Evolutionary conservation across 768 basidiomycete species (phyloP), one percentile per base, ranked within the genome.

Genomic region (Leccinum obscurum): DNA sequence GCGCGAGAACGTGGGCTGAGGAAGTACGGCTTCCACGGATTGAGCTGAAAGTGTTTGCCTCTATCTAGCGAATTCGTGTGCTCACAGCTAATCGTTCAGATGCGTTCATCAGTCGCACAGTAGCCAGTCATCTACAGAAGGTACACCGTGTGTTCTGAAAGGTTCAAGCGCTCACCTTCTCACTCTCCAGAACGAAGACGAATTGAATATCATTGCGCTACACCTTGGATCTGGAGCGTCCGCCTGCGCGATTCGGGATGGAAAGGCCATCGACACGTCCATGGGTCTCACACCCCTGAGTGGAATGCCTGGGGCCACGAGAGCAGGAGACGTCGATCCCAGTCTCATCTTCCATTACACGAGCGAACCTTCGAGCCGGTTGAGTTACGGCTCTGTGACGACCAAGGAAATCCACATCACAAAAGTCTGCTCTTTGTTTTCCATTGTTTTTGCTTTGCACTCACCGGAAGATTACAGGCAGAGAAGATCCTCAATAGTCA

Each of bases 141-240:
- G 82, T 83, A 32, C 58, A 35, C 4, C 1, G 11, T 49, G 37
- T 24, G 46, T 26, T 15, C 11, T n/a, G 5, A 26, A 46, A 15
- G 6, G 44, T 13, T 20, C 44, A 1, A 46, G 20, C 2, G 20
- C 55, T 61, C 54, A 58, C 30, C 3, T 50, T 46, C 37, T 54
- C 30, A 2, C 59, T 14, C 20, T n/a, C 8, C 52, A 84, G 78
- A 76, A 80, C 1, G 67, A 77, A 20, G 66, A 77, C 13, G 66
- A 83, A 10, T 76, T 88, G 51, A 93, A 88, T 70, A 80, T 95
- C 54, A 92, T 96, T 59, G 80, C 92, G 15, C 79, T 93, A 32
- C 95, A 96, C 72, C 84, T 96, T 57, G 94, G 94, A 5, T 92
- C 91, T n/a, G 95, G 95, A 14, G 94, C 93, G 0, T 92, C 89